Conservation (phyloP, 495 filamentous ascomycete genomes). For the Trichocladium uniseriatum region DNA sequence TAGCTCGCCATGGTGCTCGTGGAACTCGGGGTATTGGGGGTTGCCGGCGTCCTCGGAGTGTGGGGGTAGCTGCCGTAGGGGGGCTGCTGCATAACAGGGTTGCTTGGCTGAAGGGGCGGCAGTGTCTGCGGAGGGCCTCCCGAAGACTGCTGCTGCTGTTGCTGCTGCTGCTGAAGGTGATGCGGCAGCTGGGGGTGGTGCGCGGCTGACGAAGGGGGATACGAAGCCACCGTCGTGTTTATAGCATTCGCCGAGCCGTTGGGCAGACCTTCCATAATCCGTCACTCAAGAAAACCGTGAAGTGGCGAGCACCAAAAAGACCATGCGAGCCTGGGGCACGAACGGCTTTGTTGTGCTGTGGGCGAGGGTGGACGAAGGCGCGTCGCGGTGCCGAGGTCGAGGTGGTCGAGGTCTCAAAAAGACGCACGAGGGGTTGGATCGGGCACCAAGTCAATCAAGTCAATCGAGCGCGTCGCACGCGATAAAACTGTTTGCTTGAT, state of each 20-base stretch:
- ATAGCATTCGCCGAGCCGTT: constrained; percentile 30
- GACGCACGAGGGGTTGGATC: constrained; percentile 8
- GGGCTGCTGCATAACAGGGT: constrained; percentile 49
- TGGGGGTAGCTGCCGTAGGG: constrained; percentile 54
- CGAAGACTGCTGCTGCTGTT: constrained; percentile 43
- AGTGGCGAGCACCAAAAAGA: constrained; percentile 19
- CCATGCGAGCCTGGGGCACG: constrained; percentile 26
- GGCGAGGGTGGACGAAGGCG: neutral
- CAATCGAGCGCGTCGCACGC: constrained; percentile 4
- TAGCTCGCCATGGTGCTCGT: constrained; percentile 52
- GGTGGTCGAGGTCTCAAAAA: neutral
- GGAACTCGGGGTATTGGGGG: constrained; percentile 53
- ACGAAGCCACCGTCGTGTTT: constrained; percentile 30
- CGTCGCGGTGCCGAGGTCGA: constrained; percentile 1
- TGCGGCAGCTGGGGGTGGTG: constrained; percentile 15
- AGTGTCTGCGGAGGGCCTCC: constrained; percentile 56
- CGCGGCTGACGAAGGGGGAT: constrained; percentile 25
- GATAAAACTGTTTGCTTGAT: constrained; percentile 12
- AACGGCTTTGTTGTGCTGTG: constrained; percentile 15
- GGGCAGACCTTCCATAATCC: constrained; percentile 33
- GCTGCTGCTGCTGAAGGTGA: constrained; percentile 34
- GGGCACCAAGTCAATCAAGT: constrained; percentile 11
- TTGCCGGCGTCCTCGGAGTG: constrained; percentile 52
- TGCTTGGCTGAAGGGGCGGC: constrained; percentile 58
- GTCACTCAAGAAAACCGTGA: constrained; percentile 23